phyloP scores from a whole-genome alignment of 108 stramenopile genomes.

The Discostella pseudostelligera region DNA sequence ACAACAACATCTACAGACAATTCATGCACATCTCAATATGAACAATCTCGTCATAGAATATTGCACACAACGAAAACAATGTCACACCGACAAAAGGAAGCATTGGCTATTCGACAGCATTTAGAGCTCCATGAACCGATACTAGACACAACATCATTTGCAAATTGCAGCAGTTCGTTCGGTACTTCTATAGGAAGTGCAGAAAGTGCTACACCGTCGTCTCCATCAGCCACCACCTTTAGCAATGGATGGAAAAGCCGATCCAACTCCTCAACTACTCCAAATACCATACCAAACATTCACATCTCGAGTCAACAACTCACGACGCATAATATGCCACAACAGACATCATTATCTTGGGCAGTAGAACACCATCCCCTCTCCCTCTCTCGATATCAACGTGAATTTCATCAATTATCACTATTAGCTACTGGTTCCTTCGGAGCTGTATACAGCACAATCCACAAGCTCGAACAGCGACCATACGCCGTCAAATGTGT shows the following conservation, averaged over 20 bases:
- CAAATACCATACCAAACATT: neutral
- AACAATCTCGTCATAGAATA: neutral
- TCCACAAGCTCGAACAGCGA: slow-evolving; percentile 73
- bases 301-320: neutral
- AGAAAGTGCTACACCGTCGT: neutral
- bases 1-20: neutral
- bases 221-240: slow-evolving; percentile 15
- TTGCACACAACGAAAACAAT: slow-evolving; percentile 5
- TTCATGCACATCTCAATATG: slow-evolving; percentile 3
- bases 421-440: slow-evolving; percentile 84
- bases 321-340: neutral
- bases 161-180: slow-evolving; percentile 7
- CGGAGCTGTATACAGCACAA: slow-evolving; percentile 86
- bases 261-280: slow-evolving; percentile 5
- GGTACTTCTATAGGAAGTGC: slow-evolving; percentile 3
- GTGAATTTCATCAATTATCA: slow-evolving; percentile 73
- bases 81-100: slow-evolving; percentile 46
- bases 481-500: slow-evolving; percentile 85
- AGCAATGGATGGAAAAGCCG: slow-evolving; percentile 3
- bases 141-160: slow-evolving; percentile 21
- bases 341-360: slow-evolving; percentile 47
- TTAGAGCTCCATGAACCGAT: slow-evolving; percentile 63
- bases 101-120: slow-evolving; percentile 56
- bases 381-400: slow-evolving; percentile 75
- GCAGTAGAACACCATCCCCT: slow-evolving; percentile 77